These are phyloP conservation scores for Lactarius deliciosus DNA, from an alignment of 768 basidiomycete species.

Conservation along the genomic window DNA sequence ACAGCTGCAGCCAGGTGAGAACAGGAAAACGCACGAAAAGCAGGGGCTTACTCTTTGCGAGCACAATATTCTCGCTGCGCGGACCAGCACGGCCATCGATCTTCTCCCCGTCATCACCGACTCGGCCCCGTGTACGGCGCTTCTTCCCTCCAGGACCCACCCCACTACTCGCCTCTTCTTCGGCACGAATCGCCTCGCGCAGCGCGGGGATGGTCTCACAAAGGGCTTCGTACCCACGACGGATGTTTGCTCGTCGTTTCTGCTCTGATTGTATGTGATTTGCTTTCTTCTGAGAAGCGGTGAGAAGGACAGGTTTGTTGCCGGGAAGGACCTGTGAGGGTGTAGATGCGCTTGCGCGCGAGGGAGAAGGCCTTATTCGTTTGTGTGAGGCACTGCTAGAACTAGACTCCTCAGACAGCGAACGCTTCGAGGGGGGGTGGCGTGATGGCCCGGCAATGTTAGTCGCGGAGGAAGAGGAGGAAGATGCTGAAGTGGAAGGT, in stretches of 20 bases:
- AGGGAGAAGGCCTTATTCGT: conserved; percentile 22
- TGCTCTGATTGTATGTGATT: conserved; percentile 95
- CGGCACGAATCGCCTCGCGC: conserved; percentile 73
- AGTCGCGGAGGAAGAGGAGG: conserved; percentile 21
- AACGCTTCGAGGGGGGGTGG: conserved; percentile 25
- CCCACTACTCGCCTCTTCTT: conserved; percentile 57
- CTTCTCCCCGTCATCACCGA: conserved; percentile 56
- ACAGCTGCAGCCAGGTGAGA: conserved; percentile 55
- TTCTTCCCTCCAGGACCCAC: conserved; percentile 38
- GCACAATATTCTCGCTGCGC: conserved; percentile 85
- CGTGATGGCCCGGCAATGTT: conserved; percentile 23
- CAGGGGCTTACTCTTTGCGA: conserved; percentile 71
- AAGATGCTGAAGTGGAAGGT: conserved; percentile 25
- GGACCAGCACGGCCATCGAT: conserved; percentile 85
- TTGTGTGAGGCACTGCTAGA: conserved; percentile 14
- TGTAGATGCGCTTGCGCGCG: conserved; percentile 19
- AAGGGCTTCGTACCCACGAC: conserved; percentile 83
- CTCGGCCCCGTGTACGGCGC: conserved; percentile 30
- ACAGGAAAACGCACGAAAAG: conserved; percentile 21
- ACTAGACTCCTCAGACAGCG: conserved; percentile 24
- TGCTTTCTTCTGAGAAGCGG: conserved; percentile 84
- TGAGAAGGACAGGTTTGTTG: conserved; percentile 52
- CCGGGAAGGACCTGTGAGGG: conserved; percentile 25
- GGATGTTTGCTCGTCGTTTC: conserved; percentile 89
- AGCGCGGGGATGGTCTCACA: conserved; percentile 83